Conservation (phyloP, 169 alveolate species). For the Perkinsus olseni region DNA sequence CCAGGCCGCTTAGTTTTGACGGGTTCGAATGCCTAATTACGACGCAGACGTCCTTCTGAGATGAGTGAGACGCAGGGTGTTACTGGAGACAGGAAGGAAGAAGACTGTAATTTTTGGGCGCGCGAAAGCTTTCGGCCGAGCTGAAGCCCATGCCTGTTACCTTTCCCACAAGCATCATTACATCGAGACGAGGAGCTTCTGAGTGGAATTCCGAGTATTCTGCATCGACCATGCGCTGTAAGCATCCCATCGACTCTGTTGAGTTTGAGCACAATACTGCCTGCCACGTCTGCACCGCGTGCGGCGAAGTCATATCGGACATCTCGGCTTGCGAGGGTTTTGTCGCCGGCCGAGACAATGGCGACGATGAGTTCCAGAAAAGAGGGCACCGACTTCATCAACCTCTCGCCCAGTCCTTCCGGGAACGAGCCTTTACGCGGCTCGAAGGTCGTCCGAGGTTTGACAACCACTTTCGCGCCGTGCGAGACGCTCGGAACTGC, state of each 20-base stretch:
- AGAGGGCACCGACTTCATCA: background rate
- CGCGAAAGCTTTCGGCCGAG: background rate
- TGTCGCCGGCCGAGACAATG: background rate
- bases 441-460: background rate
- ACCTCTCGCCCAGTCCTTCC: background rate
- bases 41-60: no score
- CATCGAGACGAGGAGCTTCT: background rate
- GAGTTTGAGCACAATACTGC: background rate
- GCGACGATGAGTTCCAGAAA: background rate
- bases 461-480: background rate
- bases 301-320: background rate
- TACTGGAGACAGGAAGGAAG: no score
- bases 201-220: background rate
- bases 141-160: background rate
- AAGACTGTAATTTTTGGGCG: no score
- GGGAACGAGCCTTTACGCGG: background rate
- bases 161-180: background rate
- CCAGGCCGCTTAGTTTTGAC: no score
- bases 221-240: background rate
- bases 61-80: no score
- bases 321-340: background rate
- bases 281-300: background rate
- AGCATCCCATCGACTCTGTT: background rate
- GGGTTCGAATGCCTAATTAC: no score
- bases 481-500: background rate